Conservation (phyloP, 2,329 filamentous ascomycete species). For the Didymella keratinophila region DNA sequence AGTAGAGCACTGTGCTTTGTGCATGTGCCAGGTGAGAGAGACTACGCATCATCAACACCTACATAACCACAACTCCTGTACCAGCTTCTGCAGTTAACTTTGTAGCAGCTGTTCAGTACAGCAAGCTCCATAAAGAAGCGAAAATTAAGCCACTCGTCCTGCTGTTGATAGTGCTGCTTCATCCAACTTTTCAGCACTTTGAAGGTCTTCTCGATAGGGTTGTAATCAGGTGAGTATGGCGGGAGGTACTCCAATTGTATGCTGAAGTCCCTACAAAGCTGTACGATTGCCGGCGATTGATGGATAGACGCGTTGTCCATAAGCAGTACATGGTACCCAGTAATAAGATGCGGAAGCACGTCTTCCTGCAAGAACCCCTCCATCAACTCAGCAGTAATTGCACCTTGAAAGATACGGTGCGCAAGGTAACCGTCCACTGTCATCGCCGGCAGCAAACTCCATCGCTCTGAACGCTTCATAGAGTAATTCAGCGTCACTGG, state of each 20-base stretch:
- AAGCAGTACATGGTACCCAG: too few relatives aligned
- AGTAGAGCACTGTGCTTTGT: too few relatives aligned
- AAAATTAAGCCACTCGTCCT: background rate
- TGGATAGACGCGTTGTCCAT: too few relatives aligned
- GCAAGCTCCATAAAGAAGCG: background rate
- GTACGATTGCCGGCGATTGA: too few relatives aligned
- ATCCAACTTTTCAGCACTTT: conserved; percentile 20
- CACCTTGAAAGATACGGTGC: background rate
- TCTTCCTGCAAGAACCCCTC: too few relatives aligned
- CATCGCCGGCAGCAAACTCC: background rate
- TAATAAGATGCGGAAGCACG: too few relatives aligned
- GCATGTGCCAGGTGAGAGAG: too few relatives aligned
- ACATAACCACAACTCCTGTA: too few relatives aligned
- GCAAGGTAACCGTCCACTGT: background rate
- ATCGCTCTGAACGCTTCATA: background rate
- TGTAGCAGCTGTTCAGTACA: background rate
- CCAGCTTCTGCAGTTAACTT: background rate
- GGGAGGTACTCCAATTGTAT: background rate
- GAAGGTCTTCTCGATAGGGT: conserved; percentile 24
- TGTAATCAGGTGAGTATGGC: conserved; percentile 24
- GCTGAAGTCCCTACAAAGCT: too few relatives aligned
- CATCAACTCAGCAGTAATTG: conserved; percentile 3
- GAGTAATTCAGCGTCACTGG: background rate
- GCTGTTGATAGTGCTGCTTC: background rate
- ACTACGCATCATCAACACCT: too few relatives aligned